phyloP scores from a whole-genome alignment of 78 protist genomes.

The Chrysochromulina parva region DNA sequence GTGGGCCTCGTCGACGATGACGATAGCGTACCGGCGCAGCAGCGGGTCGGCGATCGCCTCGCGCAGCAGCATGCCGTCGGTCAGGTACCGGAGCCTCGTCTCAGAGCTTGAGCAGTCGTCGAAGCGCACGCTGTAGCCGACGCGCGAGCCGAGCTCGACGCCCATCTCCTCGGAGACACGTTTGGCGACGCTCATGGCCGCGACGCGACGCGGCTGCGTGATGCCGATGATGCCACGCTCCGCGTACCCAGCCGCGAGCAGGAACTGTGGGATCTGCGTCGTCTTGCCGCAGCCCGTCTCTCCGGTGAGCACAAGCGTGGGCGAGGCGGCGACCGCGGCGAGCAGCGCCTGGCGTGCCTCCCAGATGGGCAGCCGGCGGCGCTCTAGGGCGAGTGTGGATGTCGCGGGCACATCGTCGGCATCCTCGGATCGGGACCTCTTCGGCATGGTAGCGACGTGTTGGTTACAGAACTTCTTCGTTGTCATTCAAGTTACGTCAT shows the following conservation, averaged over 20 bases:
- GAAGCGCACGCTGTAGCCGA: slow-evolving; percentile 82
- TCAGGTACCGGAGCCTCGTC: slow-evolving; percentile 69
- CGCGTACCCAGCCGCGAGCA: slow-evolving; percentile 74
- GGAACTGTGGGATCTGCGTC: slow-evolving; percentile 98
- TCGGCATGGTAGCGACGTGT: too few relatives aligned
- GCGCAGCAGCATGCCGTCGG: slow-evolving; percentile 86
- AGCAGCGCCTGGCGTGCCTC: neutral
- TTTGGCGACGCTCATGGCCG: slow-evolving; percentile 80
- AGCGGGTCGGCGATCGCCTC: slow-evolving; percentile 60
- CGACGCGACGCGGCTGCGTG: slow-evolving; percentile 85
- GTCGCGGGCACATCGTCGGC: neutral
- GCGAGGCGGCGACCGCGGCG: neutral
- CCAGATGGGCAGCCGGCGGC: neutral
- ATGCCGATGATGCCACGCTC: slow-evolving; percentile 14
- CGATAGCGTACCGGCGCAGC: slow-evolving; percentile 6
- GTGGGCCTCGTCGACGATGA: slow-evolving; percentile 91
- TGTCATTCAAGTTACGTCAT: too few relatives aligned
- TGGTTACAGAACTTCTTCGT: too few relatives aligned
- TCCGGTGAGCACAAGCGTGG: slow-evolving; percentile 58
- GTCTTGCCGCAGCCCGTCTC: slow-evolving; percentile 95
- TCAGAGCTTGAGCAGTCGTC: slow-evolving; percentile 40
- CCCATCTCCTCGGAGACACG: slow-evolving; percentile 84
- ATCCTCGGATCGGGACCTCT: neutral
- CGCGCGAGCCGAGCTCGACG: slow-evolving; percentile 60
- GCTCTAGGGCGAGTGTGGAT: neutral